phyloP scores from a whole-genome alignment of 2,329 filamentous ascomycete species.

The Fusarium algeriense region DNA sequence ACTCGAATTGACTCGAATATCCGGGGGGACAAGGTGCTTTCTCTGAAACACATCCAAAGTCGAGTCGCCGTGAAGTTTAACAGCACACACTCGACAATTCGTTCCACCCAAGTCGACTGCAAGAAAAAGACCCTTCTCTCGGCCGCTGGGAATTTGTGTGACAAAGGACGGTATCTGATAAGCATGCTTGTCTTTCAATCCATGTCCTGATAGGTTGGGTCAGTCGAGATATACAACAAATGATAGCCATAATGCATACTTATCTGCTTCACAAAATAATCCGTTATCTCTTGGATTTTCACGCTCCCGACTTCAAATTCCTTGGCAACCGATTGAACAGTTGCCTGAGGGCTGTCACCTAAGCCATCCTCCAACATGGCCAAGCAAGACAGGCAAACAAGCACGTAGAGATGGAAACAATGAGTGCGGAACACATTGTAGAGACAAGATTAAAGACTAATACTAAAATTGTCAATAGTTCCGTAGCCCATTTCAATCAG shows the following conservation, averaged over 20 bases:
- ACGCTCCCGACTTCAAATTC: neutral
- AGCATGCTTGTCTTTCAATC: slow-evolving; percentile 17
- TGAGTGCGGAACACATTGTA: neutral
- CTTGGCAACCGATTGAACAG: neutral
- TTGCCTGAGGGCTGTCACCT: neutral
- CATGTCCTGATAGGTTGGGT: slow-evolving; percentile 20
- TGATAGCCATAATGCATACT: neutral
- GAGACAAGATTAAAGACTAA: slow-evolving; percentile 10
- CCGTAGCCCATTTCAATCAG: neutral
- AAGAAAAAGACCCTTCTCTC: slow-evolving; percentile 13
- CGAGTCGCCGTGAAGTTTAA: slow-evolving; percentile 7
- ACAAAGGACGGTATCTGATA: slow-evolving; percentile 30
- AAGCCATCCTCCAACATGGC: neutral
- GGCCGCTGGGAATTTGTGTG: slow-evolving; percentile 13
- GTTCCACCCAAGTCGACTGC: slow-evolving; percentile 12
- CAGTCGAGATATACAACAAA: neutral
- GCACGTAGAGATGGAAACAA: neutral
- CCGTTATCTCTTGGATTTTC: neutral
- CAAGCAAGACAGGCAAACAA: neutral
- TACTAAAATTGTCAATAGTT: slow-evolving; percentile 13
- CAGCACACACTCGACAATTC: slow-evolving; percentile 12
- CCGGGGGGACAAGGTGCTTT: neutral
- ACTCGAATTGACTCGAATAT: slow-evolving; percentile 2
- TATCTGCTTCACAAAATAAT: slow-evolving; percentile 7
- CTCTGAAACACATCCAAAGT: slow-evolving; percentile 1